phyloP scores from a whole-genome alignment of 164 flowering plant genomes.

The Cinnamomum chago region DNA sequence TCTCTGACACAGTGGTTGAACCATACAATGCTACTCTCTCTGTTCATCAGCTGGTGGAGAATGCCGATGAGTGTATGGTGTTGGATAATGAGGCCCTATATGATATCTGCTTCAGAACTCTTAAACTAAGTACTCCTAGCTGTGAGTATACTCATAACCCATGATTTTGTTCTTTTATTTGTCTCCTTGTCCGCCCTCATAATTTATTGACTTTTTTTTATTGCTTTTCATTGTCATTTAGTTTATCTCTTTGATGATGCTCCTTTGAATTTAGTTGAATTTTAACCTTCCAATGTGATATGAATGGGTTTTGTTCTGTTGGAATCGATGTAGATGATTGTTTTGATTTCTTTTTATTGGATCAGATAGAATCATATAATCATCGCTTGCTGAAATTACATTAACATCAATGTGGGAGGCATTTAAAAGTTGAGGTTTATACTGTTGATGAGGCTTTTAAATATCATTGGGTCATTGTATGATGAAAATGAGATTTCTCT shows the following conservation, averaged over 20 bases:
- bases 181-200: background rate
- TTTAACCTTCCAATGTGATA: background rate
- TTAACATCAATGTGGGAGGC: no score
- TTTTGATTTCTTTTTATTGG: no score
- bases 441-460: no score
- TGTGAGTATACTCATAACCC: conserved; percentile 25
- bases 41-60: conserved; percentile 55
- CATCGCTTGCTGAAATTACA: no score
- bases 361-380: no score
- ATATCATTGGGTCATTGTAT: no score
- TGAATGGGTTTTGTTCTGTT: no score
- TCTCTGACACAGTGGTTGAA: conserved; percentile 53
- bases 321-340: no score
- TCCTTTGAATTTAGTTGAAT: no score
- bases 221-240: background rate
- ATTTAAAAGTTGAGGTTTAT: no score
- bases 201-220: background rate
- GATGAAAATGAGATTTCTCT: no score
- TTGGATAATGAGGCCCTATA: conserved; percentile 56
- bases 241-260: background rate
- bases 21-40: conserved; percentile 55
- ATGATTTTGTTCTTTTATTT: background rate
- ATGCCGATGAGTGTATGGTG: conserved; percentile 62
- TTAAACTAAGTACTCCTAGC: conserved; percentile 50
- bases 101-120: conserved; percentile 55